A percentile compares a stretch with the other conserved stretches of the same genome.
phyloP scores from a whole-genome alignment of 805 yeast genomes.

The Yamadazyma sp. region DNA sequence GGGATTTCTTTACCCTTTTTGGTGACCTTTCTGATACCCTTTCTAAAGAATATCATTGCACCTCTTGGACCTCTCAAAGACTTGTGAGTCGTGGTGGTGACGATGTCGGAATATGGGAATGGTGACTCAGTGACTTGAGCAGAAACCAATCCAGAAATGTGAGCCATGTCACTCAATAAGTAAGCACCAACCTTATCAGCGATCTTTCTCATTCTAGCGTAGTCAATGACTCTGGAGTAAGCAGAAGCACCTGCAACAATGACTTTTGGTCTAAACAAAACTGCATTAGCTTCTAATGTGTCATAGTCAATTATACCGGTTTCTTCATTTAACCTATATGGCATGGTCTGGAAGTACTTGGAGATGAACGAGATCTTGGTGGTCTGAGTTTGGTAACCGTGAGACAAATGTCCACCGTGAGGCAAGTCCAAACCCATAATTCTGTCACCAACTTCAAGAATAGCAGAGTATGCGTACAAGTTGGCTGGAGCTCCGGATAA shows the following conservation, averaged over 20 bases:
- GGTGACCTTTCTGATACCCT: slow-evolving; percentile 85
- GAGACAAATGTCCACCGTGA: slow-evolving; percentile 98
- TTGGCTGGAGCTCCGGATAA: slow-evolving; percentile 98
- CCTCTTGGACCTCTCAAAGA: slow-evolving; percentile 99
- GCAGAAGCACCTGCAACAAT: slow-evolving; percentile 98
- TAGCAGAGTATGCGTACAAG: slow-evolving; percentile 92
- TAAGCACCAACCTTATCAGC: slow-evolving; percentile 98
- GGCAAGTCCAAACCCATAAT: slow-evolving; percentile 98
- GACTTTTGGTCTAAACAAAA: slow-evolving; percentile 91
- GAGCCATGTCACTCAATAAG: slow-evolving; percentile 97
- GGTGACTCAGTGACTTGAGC: slow-evolving; percentile 97
- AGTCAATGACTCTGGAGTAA: slow-evolving; percentile 94
- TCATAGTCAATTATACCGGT: slow-evolving; percentile 98
- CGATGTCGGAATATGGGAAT: slow-evolving; percentile 95
- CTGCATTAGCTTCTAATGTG: slow-evolving; percentile 86
- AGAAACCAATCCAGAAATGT: slow-evolving; percentile 92
- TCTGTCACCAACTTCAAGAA: slow-evolving; percentile 94
- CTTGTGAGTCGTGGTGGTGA: slow-evolving; percentile 98
- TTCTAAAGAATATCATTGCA: slow-evolving; percentile 98
- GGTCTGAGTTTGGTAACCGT: slow-evolving; percentile 94
- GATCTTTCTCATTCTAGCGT: slow-evolving; percentile 92
- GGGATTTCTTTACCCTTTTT: slow-evolving; percentile 90
- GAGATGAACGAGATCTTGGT: slow-evolving; percentile 95
- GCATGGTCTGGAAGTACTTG: slow-evolving; percentile 97
- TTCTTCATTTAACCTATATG: slow-evolving; percentile 87